Percentiles rank a stretch among this genome's conserved stretches.
Conservation (phyloP, 805 yeast genomes). For the Isabelozyma rhagii region DNA sequence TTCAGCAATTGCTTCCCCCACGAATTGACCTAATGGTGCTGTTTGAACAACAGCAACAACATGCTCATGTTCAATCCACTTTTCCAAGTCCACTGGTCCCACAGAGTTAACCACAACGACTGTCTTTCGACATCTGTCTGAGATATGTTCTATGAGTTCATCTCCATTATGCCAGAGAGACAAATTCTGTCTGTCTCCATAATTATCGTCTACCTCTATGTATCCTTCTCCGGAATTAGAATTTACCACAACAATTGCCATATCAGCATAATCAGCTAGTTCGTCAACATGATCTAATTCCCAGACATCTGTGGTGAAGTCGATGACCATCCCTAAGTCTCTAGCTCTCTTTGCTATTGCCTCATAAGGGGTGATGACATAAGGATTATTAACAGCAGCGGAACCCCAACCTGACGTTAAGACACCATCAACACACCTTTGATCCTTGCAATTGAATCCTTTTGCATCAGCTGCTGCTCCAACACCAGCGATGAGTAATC, state of each 20-base stretch:
- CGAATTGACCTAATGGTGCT: constrained; percentile 56
- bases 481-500: constrained; percentile 46
- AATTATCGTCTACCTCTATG: constrained; percentile 54
- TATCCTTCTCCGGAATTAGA: constrained; percentile 61
- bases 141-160: constrained; percentile 45
- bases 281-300: constrained; percentile 42
- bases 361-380: constrained; percentile 56
- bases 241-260: constrained; percentile 52
- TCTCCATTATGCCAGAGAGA: constrained; percentile 60
- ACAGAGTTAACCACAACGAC: constrained; percentile 59
- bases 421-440: constrained; percentile 51
- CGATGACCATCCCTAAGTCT: constrained; percentile 43
- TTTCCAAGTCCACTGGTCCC: constrained; percentile 59
- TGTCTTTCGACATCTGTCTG: constrained; percentile 50
- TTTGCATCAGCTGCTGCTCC: constrained; percentile 51
- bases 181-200: constrained; percentile 54
- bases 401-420: constrained; percentile 66
- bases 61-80: constrained; percentile 55
- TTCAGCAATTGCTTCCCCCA: constrained; percentile 57
- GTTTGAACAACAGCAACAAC: constrained; percentile 56
- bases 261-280: constrained; percentile 47
- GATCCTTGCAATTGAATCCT: constrained; percentile 55
- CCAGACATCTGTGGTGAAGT: constrained; percentile 44
- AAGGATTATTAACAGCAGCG: constrained; percentile 54
- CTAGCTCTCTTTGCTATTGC: constrained; percentile 49